Evolutionary conservation across 768 basidiomycete genomes (phyloP).

Genomic region (Boletus bicolor): DNA sequence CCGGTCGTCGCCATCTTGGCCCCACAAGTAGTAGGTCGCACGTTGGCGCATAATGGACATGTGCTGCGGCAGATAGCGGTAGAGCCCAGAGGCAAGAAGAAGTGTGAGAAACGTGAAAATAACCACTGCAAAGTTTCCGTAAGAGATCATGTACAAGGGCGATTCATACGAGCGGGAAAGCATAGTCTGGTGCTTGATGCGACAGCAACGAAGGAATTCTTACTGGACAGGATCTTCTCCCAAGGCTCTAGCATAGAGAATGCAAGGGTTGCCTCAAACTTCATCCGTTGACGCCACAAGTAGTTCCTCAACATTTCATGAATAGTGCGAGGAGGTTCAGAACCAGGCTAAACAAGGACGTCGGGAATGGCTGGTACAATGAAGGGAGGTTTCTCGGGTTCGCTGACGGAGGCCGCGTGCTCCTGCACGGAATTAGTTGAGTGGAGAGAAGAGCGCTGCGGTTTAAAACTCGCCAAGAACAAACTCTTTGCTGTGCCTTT

Average conservation of each 20-base stretch:
- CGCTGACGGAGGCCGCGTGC: not conserved
- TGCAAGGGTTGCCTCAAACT: slow-evolving; percentile 54
- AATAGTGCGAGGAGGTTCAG: slow-evolving; percentile 2
- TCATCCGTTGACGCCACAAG: slow-evolving; percentile 30
- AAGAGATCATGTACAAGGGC: slow-evolving; percentile 2
- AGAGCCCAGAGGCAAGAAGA: slow-evolving; percentile 49
- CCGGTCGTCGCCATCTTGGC: slow-evolving; percentile 44
- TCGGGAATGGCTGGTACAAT: not conserved
- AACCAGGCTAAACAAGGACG: not conserved
- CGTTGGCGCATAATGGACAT: slow-evolving; percentile 51
- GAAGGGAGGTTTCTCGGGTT: not conserved
- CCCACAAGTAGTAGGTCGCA: slow-evolving; percentile 62
- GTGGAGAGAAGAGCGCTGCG: not conserved
- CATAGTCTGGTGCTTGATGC: not conserved
- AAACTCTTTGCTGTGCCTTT: not conserved
- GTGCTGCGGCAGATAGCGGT: slow-evolving; percentile 60
- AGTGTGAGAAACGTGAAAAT: slow-evolving; percentile 40
- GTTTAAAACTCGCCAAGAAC: slow-evolving; percentile 6
- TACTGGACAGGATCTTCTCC: slow-evolving; percentile 63
- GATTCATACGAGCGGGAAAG: not conserved
- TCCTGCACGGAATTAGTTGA: not conserved
- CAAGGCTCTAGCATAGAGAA: slow-evolving; percentile 65
- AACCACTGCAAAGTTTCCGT: slow-evolving; percentile 34
- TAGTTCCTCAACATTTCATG: slow-evolving; percentile 31
- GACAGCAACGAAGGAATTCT: slow-evolving; percentile 25